These are phyloP conservation scores for Cyberlindnera xylosilytica DNA, from an alignment of 805 yeast genomes.

Conservation along the genomic window DNA sequence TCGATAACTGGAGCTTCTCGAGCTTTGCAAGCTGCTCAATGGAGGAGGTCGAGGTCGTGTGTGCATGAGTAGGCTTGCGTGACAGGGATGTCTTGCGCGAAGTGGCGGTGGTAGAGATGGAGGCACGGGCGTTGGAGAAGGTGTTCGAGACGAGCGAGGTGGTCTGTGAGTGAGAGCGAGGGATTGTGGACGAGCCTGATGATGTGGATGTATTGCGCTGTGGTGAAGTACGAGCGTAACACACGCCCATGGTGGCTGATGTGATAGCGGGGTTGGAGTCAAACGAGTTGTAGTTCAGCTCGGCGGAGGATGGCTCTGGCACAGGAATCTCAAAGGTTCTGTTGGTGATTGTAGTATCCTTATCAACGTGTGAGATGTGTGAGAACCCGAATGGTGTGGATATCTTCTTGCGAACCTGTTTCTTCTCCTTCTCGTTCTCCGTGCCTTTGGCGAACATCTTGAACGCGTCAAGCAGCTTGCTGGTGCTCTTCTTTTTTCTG, in stretches of 20 bases:
- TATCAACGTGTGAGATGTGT: slow-evolving; percentile 39
- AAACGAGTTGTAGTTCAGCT: not conserved
- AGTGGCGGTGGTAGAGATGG: slow-evolving; percentile 26
- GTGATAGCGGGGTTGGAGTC: too few species aligned
- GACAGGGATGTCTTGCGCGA: slow-evolving; percentile 7
- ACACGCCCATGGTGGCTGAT: slow-evolving; percentile 16
- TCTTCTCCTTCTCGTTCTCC: slow-evolving; percentile 6
- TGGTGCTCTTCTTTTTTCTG: slow-evolving; percentile 15
- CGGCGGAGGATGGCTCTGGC: not conserved
- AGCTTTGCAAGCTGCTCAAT: slow-evolving; percentile 23
- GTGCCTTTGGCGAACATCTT: slow-evolving; percentile 23
- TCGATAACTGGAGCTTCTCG: slow-evolving; percentile 23
- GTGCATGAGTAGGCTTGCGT: slow-evolving; percentile 14
- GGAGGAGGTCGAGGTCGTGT: slow-evolving; percentile 18
- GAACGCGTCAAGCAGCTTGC: slow-evolving; percentile 30
- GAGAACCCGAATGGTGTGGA: slow-evolving; percentile 39
- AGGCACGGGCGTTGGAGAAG: slow-evolving; percentile 16
- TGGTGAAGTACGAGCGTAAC: slow-evolving; percentile 22
- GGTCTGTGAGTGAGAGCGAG: slow-evolving; percentile 21
- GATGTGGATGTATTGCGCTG: not conserved
- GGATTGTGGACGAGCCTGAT: slow-evolving; percentile 8
- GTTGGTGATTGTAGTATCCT: slow-evolving; percentile 19
- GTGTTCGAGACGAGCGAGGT: slow-evolving; percentile 20
- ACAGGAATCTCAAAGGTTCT: slow-evolving; percentile 16
- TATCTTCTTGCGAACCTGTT: slow-evolving; percentile 25